Base-by-base conservation (phyloP, 768 basidiomycete genomes). In the Tulasnella sp. region DNA sequence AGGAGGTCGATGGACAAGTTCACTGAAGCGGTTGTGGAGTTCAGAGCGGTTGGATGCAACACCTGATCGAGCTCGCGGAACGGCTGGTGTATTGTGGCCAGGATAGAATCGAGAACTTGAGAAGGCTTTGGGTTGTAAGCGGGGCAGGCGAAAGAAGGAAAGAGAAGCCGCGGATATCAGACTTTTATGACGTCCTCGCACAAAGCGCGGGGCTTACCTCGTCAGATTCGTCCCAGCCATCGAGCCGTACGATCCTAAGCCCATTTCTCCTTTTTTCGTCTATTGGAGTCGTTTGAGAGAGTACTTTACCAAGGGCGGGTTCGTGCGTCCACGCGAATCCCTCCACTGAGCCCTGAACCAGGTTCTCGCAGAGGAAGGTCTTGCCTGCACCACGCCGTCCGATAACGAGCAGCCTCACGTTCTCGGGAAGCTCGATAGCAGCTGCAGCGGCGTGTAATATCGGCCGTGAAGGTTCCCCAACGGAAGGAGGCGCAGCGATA, bases 141-240 rank as follows among this genome's bases (percentile, higher is more conserved):
- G 48, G 39, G 18, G 20, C 16, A 23, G 73, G 29, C 26, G 73
- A n/a, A 20, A 20, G 48, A 37, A 16, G 29, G 46, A 46, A 55
- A 11, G 7, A 35, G 39, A n/a, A 44, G 23, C 16, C 46, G 55
- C 35, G 9, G 46, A 75, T 26, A 55, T 75, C 40, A 20, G 74
- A 75, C 35, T 67, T 26, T 76, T 26, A 75, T 29, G 37, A 26
- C 74, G 74, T 55, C 26, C 2, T 6, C 1, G 42, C 9, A 16
- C 29, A 70, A 55, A 39, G 16, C 40, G 16, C 37, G 70, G 10
- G 29, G 55, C 77, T 37, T 39, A 77, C 77, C 26, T 77, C 67
- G 35, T 70, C 77, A 18, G 77, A 70, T 20, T 77, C 77, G 35
- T 77, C 39, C 77, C 70, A 77, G 29, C 70, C 77, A 44, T 46